These are phyloP conservation scores for Saccharomycodes ludwigii DNA, from an alignment of 805 yeast genomes.

Conservation along the genomic window DNA sequence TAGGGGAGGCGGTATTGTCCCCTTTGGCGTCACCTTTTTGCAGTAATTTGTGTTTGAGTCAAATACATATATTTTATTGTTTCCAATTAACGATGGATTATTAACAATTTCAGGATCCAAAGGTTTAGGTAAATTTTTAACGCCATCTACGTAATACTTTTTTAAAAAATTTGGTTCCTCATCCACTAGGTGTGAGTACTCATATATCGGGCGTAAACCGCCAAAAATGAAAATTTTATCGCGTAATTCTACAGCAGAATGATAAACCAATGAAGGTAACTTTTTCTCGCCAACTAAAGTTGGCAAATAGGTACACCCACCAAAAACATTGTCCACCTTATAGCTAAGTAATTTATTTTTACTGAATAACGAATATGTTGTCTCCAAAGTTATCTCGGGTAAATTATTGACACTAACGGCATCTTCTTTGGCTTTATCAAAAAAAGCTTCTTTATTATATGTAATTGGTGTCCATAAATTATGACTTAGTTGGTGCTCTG, in stretches of 20 bases:
- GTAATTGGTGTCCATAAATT: too few species aligned
- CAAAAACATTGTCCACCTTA: too few species aligned
- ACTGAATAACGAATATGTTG: too few species aligned
- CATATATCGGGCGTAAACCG: conserved; percentile 27
- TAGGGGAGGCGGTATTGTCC: conserved; percentile 41
- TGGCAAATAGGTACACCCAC: conserved; percentile 16
- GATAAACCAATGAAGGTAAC: conserved; percentile 33
- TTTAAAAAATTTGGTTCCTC: conserved; percentile 23
- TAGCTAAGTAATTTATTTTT: too few species aligned
- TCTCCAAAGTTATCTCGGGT: too few species aligned
- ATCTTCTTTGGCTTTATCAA: too few species aligned
- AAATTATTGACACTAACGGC: too few species aligned
- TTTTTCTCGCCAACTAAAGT: conserved; percentile 27
- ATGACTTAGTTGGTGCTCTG: too few species aligned
- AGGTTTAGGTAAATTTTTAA: conserved; percentile 34
- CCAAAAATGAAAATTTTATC: conserved; percentile 32
- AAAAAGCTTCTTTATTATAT: too few species aligned
- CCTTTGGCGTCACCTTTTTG: conserved; percentile 21
- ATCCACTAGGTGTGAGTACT: conserved; percentile 7
- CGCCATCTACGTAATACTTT: conserved; percentile 27
- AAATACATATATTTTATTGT: conserved; percentile 25
- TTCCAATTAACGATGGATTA: conserved; percentile 31
- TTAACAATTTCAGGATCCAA: conserved; percentile 28
- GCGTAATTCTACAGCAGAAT: conserved; percentile 28
- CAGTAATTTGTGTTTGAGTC: conserved; percentile 30